Evolutionary conservation across 352 stramenopile genomes (phyloP), one percentile per base, ranked within the genome.

Genomic region (Phytopythium chamaehyphon): DNA sequence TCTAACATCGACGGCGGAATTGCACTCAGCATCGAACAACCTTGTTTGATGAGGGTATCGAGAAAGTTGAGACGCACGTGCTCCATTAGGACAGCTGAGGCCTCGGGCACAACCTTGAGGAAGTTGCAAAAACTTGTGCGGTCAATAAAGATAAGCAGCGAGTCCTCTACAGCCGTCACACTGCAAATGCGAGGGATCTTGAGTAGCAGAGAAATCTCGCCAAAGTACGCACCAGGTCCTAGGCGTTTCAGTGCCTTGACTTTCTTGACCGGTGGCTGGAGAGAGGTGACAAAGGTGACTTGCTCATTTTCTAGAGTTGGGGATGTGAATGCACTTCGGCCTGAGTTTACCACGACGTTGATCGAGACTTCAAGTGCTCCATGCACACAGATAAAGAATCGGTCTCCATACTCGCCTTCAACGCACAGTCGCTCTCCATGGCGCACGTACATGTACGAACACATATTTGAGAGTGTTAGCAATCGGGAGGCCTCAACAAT

Each of bases 321-420:
- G 0, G 63, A 28, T 16, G 51, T 46, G 57, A 75, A 76, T 6
- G 66, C 61, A 18, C 50, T 44, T 9, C 66, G 58, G 0, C 51
- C 52, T 6, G 54, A 51, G 38, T 74, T 76, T 3, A 73, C 45
- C 8, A 58, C 57, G 18, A 73, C 49, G 40, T 79, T 60, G 5
- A 82, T 57, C 0, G 73, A 79, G 0, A 73, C 76, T 37, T 86
- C 67, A 6, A 88, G 52, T 14, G 58, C 60, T 0, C 78, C 78
- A 39, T 73, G 71, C 38, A 90, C 78, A 47, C 75, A 90, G 40
- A 90, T 78, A 62, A 83, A 90, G 51, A 90, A 90, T 3, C 63
- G 54, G 31, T 90, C 71, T 19, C 73, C 78, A 24, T 80, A 60
- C 51, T 87, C 78, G 2, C 71, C 74, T 62, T 86, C 75, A 11